Percentiles rank a stretch among this genome's conserved stretches.
These are phyloP conservation scores for Pleurotus tuoliensis DNA, from an alignment of 768 basidiomycete genomes.

Conservation along the genomic window DNA sequence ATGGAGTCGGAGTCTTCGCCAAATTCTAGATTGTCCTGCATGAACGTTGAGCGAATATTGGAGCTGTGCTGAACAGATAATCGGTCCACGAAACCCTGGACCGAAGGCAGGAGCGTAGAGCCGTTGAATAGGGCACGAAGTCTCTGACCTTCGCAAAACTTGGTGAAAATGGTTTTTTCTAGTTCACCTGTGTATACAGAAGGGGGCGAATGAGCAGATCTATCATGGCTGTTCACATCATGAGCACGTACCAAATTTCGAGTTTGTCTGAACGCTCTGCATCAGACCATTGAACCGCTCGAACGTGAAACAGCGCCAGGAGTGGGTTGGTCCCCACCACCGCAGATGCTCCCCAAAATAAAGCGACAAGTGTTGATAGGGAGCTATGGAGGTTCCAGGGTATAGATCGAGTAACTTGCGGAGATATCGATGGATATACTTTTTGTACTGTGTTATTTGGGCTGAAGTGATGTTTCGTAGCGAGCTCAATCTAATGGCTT, in stretches of 20 bases:
- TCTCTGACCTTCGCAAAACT: slow-evolving; percentile 20
- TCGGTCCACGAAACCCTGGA: slow-evolving; percentile 1
- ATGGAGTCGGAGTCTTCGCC: not conserved
- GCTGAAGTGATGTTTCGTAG: slow-evolving; percentile 17
- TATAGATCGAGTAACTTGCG: slow-evolving; percentile 23
- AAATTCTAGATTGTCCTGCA: slow-evolving; percentile 11
- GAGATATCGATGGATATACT: slow-evolving; percentile 29
- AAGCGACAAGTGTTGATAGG: slow-evolving; percentile 37
- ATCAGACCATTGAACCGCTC: slow-evolving; percentile 26
- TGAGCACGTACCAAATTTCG: slow-evolving; percentile 24
- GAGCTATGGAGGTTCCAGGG: slow-evolving; percentile 19
- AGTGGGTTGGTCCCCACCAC: slow-evolving; percentile 30
- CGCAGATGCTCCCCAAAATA: slow-evolving; percentile 28
- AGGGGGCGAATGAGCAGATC: too few species aligned
- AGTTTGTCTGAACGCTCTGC: slow-evolving; percentile 25
- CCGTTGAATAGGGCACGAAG: slow-evolving; percentile 13
- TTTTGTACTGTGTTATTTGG: slow-evolving; percentile 20
- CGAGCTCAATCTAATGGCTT: slow-evolving; percentile 27
- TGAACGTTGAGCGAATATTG: slow-evolving; percentile 14
- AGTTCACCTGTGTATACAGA: slow-evolving; percentile 18
- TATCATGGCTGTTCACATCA: not conserved
- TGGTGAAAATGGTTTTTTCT: slow-evolving; percentile 22
- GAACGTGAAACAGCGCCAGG: slow-evolving; percentile 21
- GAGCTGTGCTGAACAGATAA: slow-evolving; percentile 8
- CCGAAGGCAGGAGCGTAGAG: not conserved